Conservation (phyloP, 169 alveolate genomes). For the Cryptosporidium xiaoi region DNA sequence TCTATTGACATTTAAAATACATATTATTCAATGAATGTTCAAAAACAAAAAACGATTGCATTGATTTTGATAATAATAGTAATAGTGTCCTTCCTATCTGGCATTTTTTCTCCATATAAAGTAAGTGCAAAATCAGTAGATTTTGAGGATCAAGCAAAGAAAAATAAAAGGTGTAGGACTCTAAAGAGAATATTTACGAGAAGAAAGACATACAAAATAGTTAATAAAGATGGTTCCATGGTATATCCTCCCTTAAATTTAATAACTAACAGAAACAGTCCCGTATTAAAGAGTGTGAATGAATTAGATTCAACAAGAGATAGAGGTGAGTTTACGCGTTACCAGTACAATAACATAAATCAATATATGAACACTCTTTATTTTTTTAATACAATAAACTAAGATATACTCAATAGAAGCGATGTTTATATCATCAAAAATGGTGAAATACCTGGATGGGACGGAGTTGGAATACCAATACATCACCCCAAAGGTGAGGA, state of each 20-base stretch:
- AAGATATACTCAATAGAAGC: constrained; percentile 30
- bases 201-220: too few species aligned
- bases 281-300: constrained; percentile 17
- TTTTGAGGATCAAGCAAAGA: too few species aligned
- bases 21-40: too few species aligned
- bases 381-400: background rate
- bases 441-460: constrained; percentile 72
- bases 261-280: constrained; percentile 12
- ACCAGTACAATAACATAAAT: background rate
- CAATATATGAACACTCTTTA: background rate
- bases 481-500: background rate
- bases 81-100: too few species aligned
- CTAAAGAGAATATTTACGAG: too few species aligned
- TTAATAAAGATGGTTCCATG: constrained; percentile 14
- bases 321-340: constrained; percentile 12
- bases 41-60: too few species aligned
- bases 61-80: too few species aligned
- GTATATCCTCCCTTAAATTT: constrained; percentile 38
- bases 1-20: too few species aligned
- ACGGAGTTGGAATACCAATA: constrained; percentile 63
- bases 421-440: constrained; percentile 46
- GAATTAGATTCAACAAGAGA: constrained; percentile 2
- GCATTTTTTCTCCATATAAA: too few species aligned
- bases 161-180: too few species aligned
- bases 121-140: too few species aligned